These are phyloP conservation scores for Dichotomopilus funicola DNA, from an alignment of 2,329 filamentous ascomycete genomes.

Conservation along the genomic window DNA sequence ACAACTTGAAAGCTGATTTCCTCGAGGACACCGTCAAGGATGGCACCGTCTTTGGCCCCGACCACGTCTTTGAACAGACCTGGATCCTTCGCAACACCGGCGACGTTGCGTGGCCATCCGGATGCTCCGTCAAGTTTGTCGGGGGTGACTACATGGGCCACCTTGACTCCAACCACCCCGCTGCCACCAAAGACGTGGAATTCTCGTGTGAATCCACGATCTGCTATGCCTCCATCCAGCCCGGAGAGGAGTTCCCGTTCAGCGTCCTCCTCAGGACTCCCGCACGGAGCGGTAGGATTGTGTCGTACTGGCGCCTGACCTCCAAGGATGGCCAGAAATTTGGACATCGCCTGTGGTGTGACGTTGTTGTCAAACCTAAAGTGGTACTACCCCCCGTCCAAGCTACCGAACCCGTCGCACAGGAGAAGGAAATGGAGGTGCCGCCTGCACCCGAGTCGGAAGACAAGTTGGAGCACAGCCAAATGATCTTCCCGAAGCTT, in stretches of 20 bases:
- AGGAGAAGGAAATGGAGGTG: conserved; percentile 40
- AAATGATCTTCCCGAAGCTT: conserved; percentile 95
- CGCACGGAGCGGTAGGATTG: conserved; percentile 65
- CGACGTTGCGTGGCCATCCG: conserved; percentile 71
- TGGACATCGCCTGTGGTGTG: conserved; percentile 92
- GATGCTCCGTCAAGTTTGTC: conserved; percentile 83
- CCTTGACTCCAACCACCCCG: conserved; percentile 70
- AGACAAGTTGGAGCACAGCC: conserved; percentile 39
- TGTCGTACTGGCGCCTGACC: conserved; percentile 96
- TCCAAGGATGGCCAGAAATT: conserved; percentile 74
- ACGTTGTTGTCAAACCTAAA: conserved; percentile 60
- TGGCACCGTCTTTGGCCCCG: conserved; percentile 64
- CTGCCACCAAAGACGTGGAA: conserved; percentile 69
- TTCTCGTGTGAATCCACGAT: conserved; percentile 78
- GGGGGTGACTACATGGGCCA: conserved; percentile 97
- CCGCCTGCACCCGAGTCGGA: conserved; percentile 10
- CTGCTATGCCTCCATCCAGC: conserved; percentile 59
- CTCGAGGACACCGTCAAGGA: conserved; percentile 73
- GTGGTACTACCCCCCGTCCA: conserved; percentile 19
- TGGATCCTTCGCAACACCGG: conserved; percentile 90
- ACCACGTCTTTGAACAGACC: conserved; percentile 75
- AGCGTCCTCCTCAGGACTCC: conserved; percentile 80
- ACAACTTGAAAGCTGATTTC: conserved; percentile 53
- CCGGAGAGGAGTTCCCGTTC: conserved; percentile 73
- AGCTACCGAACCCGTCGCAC: conserved; percentile 14